These are phyloP conservation scores for Citrus trifoliata DNA, from an alignment of 345 rosid genomes.

Conservation along the genomic window DNA sequence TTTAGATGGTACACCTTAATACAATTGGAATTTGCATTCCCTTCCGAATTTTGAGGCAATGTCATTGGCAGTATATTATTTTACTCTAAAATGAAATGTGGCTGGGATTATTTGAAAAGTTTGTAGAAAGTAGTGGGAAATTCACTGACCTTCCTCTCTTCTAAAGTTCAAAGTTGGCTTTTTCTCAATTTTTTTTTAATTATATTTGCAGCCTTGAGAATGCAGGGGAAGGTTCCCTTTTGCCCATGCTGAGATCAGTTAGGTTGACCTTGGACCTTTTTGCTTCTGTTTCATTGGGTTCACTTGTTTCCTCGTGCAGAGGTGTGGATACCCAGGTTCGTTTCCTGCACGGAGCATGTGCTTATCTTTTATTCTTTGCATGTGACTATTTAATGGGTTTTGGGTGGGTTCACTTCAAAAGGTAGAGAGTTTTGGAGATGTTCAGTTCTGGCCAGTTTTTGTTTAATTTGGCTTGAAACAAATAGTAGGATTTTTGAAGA, in stretches of 20 bases:
- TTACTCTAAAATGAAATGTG: background rate
- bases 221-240: constrained; percentile 86
- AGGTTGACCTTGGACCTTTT: constrained; percentile 62
- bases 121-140: background rate
- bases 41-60: background rate
- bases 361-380: background rate
- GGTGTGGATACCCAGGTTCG: constrained; percentile 72
- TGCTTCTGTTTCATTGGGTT: constrained; percentile 45
- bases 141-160: background rate
- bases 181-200: background rate
- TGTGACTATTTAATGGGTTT: background rate
- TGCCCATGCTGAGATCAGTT: constrained; percentile 86
- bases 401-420: too few relatives aligned
- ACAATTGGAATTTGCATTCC: background rate
- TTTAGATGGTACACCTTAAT: too few relatives aligned
- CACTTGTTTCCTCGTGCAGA: constrained; percentile 43
- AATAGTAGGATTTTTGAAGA: too few relatives aligned
- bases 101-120: background rate
- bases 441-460: too few relatives aligned
- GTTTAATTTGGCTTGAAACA: too few relatives aligned
- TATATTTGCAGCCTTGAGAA: constrained; percentile 78
- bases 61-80: background rate
- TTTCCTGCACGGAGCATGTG: background rate
- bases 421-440: too few relatives aligned
- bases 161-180: background rate